Evolutionary conservation across 2,329 filamentous ascomycete genomes (phyloP).

Genomic region (Intubia oerlemansii): DNA sequence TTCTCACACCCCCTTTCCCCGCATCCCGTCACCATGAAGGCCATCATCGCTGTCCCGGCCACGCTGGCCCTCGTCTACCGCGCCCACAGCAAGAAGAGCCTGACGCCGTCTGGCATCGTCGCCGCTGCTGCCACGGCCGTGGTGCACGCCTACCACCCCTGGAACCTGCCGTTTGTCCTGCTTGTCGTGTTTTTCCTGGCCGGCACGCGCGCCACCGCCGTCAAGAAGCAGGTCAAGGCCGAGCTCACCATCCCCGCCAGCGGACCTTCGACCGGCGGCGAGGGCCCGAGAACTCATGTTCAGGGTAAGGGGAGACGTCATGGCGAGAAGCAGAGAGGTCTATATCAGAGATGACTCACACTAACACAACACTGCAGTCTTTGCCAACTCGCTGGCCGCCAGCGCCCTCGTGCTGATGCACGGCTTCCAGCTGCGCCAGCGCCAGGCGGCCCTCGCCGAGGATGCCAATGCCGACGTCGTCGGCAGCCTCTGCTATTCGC

Average conservation of each 20-base stretch:
- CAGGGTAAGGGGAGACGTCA: constrained; percentile 42
- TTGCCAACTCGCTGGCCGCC: constrained; percentile 71
- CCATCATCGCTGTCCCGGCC: constrained; percentile 32
- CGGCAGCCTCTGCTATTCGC: constrained; percentile 32
- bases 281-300: constrained; percentile 63
- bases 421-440: constrained; percentile 32
- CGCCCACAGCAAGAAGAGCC: constrained; percentile 49
- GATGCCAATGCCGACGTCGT: constrained; percentile 8
- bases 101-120: constrained; percentile 57
- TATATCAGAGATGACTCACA: too few species aligned
- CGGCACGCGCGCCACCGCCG: constrained; percentile 51
- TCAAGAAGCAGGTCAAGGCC: constrained; percentile 68
- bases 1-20: too few species aligned
- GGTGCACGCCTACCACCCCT: constrained; percentile 78
- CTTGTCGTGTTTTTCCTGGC: constrained; percentile 71
- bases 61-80: constrained; percentile 41
- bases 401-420: constrained; percentile 41
- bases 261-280: constrained; percentile 46
- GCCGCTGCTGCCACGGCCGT: constrained; percentile 52
- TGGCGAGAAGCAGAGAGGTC: too few species aligned
- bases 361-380: too few species aligned
- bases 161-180: constrained; percentile 74
- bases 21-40: too few species aligned
- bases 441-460: constrained; percentile 17
- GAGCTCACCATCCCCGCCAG: constrained; percentile 57